Percentiles rank a stretch among this genome's conserved stretches.
These are phyloP conservation scores for Ophiocordyceps robertsii DNA, from an alignment of 2,329 filamentous ascomycete species.

Conservation along the genomic window DNA sequence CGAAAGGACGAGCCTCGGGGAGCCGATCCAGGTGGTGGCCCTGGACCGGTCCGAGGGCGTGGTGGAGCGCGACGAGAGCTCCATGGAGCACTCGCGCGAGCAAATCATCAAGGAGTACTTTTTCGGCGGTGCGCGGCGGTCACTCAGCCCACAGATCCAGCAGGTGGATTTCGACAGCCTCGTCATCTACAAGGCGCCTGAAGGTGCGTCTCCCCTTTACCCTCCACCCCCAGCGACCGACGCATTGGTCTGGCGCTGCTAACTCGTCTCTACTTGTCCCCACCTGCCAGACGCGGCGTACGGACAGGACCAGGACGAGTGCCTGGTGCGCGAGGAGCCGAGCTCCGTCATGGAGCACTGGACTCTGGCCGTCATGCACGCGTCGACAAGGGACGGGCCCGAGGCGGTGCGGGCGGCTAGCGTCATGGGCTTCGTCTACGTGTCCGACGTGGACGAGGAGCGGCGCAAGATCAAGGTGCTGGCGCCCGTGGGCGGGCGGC, in stretches of 20 bases:
- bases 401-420: slow-evolving; percentile 66
- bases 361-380: slow-evolving; percentile 75
- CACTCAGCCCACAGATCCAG: slow-evolving; percentile 78
- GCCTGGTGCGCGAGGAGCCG: slow-evolving; percentile 52
- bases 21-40: slow-evolving; percentile 60
- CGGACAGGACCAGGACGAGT: slow-evolving; percentile 11
- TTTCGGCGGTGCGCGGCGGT: slow-evolving; percentile 67
- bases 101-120: slow-evolving; percentile 84
- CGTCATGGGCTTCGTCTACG: slow-evolving; percentile 86
- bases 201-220: slow-evolving; percentile 29
- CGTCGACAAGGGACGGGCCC: slow-evolving; percentile 52
- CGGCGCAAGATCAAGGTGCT: slow-evolving; percentile 70
- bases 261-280: too few species aligned
- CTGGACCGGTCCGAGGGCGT: slow-evolving; percentile 80
- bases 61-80: slow-evolving; percentile 59
- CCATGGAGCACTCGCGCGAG: slow-evolving; percentile 61
- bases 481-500: slow-evolving; percentile 67
- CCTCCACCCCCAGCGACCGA: too few species aligned
- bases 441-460: slow-evolving; percentile 80
- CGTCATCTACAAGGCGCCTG: slow-evolving; percentile 56
- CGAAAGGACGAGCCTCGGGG: slow-evolving; percentile 42
- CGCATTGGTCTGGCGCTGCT: too few species aligned
- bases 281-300: slow-evolving; percentile 12
- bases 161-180: slow-evolving; percentile 66
- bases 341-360: slow-evolving; percentile 62